Conservation (phyloP, 805 yeast species). For the Candida silvicultrix region DNA sequence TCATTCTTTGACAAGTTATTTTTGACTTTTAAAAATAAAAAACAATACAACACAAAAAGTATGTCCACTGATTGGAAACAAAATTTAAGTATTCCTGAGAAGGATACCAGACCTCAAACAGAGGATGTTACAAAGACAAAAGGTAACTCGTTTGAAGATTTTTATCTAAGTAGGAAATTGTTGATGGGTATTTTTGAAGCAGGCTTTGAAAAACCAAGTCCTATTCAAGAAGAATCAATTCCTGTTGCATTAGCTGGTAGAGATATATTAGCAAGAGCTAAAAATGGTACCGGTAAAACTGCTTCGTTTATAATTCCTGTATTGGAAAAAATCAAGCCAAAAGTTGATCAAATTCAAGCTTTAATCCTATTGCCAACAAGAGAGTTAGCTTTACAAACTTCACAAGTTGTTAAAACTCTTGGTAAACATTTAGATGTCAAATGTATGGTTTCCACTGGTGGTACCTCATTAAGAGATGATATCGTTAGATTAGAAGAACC, state of each 20-base stretch:
- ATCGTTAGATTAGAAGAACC: conserved; percentile 88
- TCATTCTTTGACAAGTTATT: no score
- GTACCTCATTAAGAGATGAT: conserved; percentile 91
- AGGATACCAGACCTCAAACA: conserved; percentile 93
- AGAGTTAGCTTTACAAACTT: conserved; percentile 95
- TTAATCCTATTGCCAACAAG: conserved; percentile 94
- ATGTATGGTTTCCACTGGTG: conserved; percentile 98
- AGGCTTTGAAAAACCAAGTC: conserved; percentile 96
- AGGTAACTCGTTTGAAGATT: conserved; percentile 89
- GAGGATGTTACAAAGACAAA: conserved; percentile 91
- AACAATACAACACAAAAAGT: conserved; percentile 1
- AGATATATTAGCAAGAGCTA: conserved; percentile 95
- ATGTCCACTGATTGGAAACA: conserved; percentile 68
- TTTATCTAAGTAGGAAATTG: conserved; percentile 84
- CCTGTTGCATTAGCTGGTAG: conserved; percentile 94
- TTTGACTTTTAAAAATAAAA: no score
- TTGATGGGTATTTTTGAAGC: conserved; percentile 99
- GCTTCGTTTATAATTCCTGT: conserved; percentile 96
- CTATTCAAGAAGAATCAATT: conserved; percentile 95
- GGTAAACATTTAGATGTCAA: conserved; percentile 90
- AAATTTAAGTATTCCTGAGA: conserved; percentile 66
- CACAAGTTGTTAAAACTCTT: conserved; percentile 92
- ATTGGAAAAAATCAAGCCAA: conserved; percentile 82
- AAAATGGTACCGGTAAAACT: conserved; percentile 98
- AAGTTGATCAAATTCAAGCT: conserved; percentile 79